Base-by-base conservation (phyloP, 1,284 basidiomycete genomes). In the Apiotrichum sp. region DNA sequence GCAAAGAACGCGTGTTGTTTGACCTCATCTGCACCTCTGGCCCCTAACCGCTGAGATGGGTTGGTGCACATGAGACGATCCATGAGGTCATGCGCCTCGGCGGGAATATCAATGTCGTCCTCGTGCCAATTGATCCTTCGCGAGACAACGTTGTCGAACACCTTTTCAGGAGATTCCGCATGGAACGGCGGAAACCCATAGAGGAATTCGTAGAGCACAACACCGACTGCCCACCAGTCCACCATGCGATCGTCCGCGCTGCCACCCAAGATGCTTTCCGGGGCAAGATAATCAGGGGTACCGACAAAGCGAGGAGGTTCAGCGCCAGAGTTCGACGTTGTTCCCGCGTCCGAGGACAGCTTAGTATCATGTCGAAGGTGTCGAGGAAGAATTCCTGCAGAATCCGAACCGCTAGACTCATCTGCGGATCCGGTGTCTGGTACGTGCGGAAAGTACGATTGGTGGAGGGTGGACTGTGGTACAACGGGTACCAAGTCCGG, bases 121-220 rank as follows among this genome's bases (percentile, higher is more conserved):
- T 95, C 88, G 64, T 77, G 73, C 93, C 93, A 99, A 62, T 95
- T 86, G 69, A 98, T 85, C 42, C 89, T 85, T 11, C 93, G 86
- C n/a, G 93, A 97, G 14, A 98, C 81, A 67, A 98, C 97, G 72
- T 98, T 98, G 78, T 98, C 93, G 69, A 98, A 98, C 4, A 99
- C 93, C 77, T 90, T 91, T 73, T 97, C 92, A 0, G 95, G 93
- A 8, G 89, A 89, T 59, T 96, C 91, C 47, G 90, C 95, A 68
- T 98, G 93, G 83, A 98, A 99, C 0, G 96, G 96, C 35, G 96
- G 96, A 41, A 93, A 84, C 3, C 96, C 93, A 66, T 95, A 98
- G 38, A 98, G 77, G 77, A 99, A 98, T 79, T 99, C 95, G 77
- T 98, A 98, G 33, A 93, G 88, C 68, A 99, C 96, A 46, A 98